Percentiles rank a stretch among this genome's conserved stretches.
phyloP scores from a whole-genome alignment of 2,329 filamentous ascomycete species.

The Cercospora brassicicola region DNA sequence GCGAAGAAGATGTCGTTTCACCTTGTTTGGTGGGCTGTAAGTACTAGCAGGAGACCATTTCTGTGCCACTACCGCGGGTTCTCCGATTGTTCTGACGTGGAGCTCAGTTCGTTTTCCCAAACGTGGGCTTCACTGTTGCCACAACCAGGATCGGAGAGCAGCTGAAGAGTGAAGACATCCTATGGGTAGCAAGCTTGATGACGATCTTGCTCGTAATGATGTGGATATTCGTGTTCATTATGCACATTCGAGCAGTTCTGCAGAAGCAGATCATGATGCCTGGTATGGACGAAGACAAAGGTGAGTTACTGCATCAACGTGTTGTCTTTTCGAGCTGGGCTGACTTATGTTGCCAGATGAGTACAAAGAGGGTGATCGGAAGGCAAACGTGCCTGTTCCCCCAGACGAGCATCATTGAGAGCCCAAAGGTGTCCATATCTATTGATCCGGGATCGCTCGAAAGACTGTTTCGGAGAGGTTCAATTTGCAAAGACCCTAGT shows the following conservation, averaged over 20 bases:
- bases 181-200: slow-evolving; percentile 58
- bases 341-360: background rate
- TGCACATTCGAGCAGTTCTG: slow-evolving; percentile 54
- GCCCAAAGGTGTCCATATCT: background rate
- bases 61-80: background rate
- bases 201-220: slow-evolving; percentile 56
- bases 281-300: slow-evolving; percentile 60
- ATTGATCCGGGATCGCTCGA: background rate
- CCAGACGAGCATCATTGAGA: background rate
- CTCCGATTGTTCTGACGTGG: background rate
- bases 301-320: slow-evolving; percentile 25
- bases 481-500: background rate
- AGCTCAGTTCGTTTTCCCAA: slow-evolving; percentile 61
- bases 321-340: background rate
- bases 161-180: slow-evolving; percentile 54
- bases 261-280: slow-evolving; percentile 57
- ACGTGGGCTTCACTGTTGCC: slow-evolving; percentile 62
- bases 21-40: slow-evolving; percentile 55
- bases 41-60: background rate
- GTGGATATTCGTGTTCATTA: slow-evolving; percentile 55
- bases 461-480: background rate
- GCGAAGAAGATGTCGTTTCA: slow-evolving; percentile 41
- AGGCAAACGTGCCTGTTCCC: background rate
- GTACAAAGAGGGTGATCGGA: background rate
- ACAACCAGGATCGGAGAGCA: slow-evolving; percentile 56